phyloP scores from a whole-genome alignment of 352 stramenopile species.

The Phytophthora sojae region DNA sequence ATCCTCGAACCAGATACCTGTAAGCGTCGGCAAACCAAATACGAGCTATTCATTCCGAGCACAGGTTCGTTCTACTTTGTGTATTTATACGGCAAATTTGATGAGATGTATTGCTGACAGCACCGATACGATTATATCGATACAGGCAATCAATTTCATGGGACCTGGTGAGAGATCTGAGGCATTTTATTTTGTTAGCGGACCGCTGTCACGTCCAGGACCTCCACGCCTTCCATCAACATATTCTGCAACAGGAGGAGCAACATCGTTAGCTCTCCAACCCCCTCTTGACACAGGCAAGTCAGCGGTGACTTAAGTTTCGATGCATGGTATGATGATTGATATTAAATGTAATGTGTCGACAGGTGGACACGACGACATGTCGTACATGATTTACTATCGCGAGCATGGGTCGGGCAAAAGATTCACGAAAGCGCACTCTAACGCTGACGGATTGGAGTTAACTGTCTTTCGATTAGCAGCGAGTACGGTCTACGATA shows the following conservation, averaged over 20 bases:
- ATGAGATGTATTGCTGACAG: background rate
- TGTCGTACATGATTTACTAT: slow-evolving; percentile 53
- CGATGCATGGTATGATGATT: background rate
- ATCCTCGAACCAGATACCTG: slow-evolving; percentile 26
- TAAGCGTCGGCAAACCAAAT: slow-evolving; percentile 49
- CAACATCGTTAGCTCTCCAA: slow-evolving; percentile 42
- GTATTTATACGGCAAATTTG: background rate
- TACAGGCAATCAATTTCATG: slow-evolving; percentile 54
- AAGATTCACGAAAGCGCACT: slow-evolving; percentile 40
- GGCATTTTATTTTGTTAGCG: slow-evolving; percentile 39
- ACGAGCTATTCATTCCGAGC: slow-evolving; percentile 49
- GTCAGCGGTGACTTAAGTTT: background rate
- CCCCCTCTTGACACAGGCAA: slow-evolving; percentile 55
- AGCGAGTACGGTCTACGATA: slow-evolving; percentile 60
- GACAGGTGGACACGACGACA: slow-evolving; percentile 40
- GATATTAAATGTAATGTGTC: background rate
- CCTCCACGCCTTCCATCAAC: slow-evolving; percentile 43
- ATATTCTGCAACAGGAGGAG: slow-evolving; percentile 42
- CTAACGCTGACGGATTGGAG: slow-evolving; percentile 12
- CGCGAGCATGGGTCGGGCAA: slow-evolving; percentile 21
- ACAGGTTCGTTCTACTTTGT: slow-evolving; percentile 35
- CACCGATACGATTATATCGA: background rate
- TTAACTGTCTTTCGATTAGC: slow-evolving; percentile 50
- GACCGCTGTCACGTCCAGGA: slow-evolving; percentile 45
- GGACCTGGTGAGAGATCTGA: slow-evolving; percentile 42